Base-by-base conservation (phyloP, 2,329 filamentous ascomycete species). In the Trichoderma pleuroti region DNA sequence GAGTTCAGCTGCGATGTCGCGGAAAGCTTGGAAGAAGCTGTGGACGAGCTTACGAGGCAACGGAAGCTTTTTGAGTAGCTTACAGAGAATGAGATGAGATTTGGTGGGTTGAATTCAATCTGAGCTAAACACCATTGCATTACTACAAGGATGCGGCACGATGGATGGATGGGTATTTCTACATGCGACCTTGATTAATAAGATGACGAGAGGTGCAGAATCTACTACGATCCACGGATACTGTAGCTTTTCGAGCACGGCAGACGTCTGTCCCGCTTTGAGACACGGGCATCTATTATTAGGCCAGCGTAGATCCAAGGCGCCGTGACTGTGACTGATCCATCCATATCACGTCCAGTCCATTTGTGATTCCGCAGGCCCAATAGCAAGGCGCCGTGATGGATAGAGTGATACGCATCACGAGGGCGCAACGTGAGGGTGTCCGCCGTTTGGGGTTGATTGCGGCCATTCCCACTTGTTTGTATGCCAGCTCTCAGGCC, bases 401-500 rank as follows among this genome's bases (percentile, higher is more conserved):
- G 39, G 6, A n/a, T 18, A 60, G 46, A 60, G 36, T 28, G 36
- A 60, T 11, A 59, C 28, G n/a, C 54, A 59, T 59, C 28, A 59
- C 54, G 18, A 52, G 36, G 54, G 65, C 54, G 54, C 65, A 68
- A 59, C 59, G 28, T 60, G 65, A 68, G 28, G 56, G 52, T 36
- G 39, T 60, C 65, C 56, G 65, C 65, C 18, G 65, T 68, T 68
- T 68, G 56, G 65, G 11, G 56, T 68, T 68, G n/a, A 68, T 68
- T 68, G 36, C 49, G 39, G 54, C 54, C 21, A 59, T 32, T n/a
- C 28, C 28, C 54, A 32, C 54, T 59, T 59, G 54, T 59, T 32
- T 59, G 54, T 14, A 14, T 56, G 42, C 32, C 42, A 49, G 24
- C n/a, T 21, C 60, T 30, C 52, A 60, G 30, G 39, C 36, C 60